Percentiles rank a stretch among this genome's conserved stretches.
phyloP scores from a whole-genome alignment of 345 rosid species.

The Lepidium sativum region DNA sequence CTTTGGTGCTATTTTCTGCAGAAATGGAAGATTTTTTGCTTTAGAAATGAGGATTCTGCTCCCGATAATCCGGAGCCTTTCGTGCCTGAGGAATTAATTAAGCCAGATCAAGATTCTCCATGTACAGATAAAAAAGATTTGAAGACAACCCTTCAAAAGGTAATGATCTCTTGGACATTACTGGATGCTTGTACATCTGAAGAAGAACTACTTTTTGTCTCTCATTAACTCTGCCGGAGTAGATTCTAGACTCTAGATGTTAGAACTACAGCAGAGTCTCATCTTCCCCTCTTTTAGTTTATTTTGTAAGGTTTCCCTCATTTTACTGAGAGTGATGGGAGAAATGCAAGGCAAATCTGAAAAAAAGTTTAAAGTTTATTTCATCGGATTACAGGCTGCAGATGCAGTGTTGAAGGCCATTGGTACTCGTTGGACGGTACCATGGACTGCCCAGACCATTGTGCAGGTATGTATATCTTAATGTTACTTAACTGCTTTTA shows the following conservation, averaged over 20 bases:
- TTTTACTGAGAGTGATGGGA: not conserved
- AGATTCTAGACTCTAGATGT: not conserved
- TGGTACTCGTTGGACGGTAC: slow-evolving; percentile 88
- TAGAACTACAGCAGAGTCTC: not conserved
- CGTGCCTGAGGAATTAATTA: slow-evolving; percentile 44
- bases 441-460: slow-evolving; percentile 94
- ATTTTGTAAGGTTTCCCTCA: not conserved
- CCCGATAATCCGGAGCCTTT: slow-evolving; percentile 42
- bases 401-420: slow-evolving; percentile 52
- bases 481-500: not conserved
- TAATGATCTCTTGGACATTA: slow-evolving; percentile 2
- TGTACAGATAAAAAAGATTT: slow-evolving; percentile 38
- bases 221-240: not conserved
- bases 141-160: slow-evolving; percentile 57
- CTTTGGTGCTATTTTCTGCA: slow-evolving; percentile 29
- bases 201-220: not conserved
- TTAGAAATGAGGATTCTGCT: slow-evolving; percentile 55
- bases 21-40: slow-evolving; percentile 80
- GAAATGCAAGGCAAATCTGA: not conserved
- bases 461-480: slow-evolving; percentile 47
- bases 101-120: slow-evolving; percentile 41
- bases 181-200: not conserved
- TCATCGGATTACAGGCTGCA: slow-evolving; percentile 52
- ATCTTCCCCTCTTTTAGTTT: not conserved
- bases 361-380: not conserved